Conservation (phyloP, 169 alveolate genomes). For the Eimeria falciformis region DNA sequence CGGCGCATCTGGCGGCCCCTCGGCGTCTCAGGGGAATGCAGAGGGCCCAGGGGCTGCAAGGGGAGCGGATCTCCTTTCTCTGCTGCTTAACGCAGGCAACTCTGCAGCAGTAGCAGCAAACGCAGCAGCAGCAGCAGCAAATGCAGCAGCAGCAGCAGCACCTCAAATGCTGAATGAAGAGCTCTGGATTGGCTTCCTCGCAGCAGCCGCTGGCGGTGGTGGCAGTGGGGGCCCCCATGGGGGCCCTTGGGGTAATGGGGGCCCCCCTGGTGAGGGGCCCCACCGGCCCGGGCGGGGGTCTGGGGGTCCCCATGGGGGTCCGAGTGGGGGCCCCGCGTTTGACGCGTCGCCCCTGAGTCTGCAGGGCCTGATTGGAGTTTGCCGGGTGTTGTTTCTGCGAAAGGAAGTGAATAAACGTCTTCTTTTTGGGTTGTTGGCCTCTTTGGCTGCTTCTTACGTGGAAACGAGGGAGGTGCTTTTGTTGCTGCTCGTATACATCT, state of each 20-base stretch:
- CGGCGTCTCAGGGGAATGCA: neutral
- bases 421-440: conserved; percentile 35
- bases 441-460: conserved; percentile 66
- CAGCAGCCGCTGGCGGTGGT: conserved; percentile 31
- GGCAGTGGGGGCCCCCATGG: conserved; percentile 11
- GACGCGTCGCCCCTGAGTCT: conserved; percentile 48
- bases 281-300: neutral
- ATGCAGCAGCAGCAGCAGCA: neutral
- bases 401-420: conserved; percentile 39
- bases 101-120: neutral
- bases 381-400: conserved; percentile 70
- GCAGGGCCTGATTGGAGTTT: conserved; percentile 60
- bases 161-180: conserved; percentile 1
- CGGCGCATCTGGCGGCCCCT: neutral
- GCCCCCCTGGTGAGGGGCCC: conserved; percentile 51
- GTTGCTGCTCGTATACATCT: conserved; percentile 68
- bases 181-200: conserved; percentile 36
- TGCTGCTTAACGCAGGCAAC: conserved; percentile 13
- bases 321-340: conserved; percentile 7
- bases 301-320: conserved; percentile 26
- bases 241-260: conserved; percentile 29
- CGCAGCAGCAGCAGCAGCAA: neutral
- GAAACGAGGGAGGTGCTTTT: conserved; percentile 69
- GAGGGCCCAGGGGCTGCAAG: neutral
- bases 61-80: neutral